Evolutionary conservation across 441 rosid genomes (phyloP).

Genomic region (Croton laevigatus): DNA sequence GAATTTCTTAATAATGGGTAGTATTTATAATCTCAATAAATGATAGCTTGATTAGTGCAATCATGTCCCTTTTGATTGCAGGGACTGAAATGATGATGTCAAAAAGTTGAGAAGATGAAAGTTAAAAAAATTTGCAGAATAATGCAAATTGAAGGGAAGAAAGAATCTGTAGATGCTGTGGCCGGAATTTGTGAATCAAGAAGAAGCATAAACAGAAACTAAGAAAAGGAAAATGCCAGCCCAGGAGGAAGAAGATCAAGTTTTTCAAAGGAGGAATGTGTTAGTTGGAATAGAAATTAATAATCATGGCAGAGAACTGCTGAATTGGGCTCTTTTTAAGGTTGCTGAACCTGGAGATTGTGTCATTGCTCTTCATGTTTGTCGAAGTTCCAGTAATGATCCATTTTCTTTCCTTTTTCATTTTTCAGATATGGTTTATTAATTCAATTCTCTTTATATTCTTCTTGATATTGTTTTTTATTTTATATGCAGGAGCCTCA

Average conservation of each 20-base stretch:
- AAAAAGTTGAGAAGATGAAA: conserved; percentile 19
- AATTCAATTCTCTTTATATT: neutral
- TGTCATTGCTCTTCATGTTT: conserved; percentile 74
- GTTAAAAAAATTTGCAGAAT: conserved; percentile 17
- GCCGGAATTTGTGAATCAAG: neutral
- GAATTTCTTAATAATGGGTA: conserved; percentile 27
- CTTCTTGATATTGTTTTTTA: neutral
- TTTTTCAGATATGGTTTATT: neutral
- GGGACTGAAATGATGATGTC: conserved; percentile 25
- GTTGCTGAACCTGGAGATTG: conserved; percentile 83
- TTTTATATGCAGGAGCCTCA: conserved; percentile 42
- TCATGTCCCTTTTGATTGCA: conserved; percentile 26
- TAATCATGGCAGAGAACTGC: conserved; percentile 55
- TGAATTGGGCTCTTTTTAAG: conserved; percentile 75
- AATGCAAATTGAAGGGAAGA: conserved; percentile 21
- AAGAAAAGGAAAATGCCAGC: conserved; percentile 36
- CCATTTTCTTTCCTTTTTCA: neutral
- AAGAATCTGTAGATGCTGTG: conserved; percentile 18
- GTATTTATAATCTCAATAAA: conserved; percentile 11
- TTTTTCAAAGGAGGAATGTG: conserved; percentile 44
- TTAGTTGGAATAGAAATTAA: conserved; percentile 72
- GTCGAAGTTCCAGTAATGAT: conserved; percentile 47
- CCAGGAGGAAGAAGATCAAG: conserved; percentile 36
- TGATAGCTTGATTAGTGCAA: neutral
- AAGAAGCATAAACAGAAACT: neutral